Conservation (phyloP, 805 yeast genomes). For the Nakazawaea siamensis region DNA sequence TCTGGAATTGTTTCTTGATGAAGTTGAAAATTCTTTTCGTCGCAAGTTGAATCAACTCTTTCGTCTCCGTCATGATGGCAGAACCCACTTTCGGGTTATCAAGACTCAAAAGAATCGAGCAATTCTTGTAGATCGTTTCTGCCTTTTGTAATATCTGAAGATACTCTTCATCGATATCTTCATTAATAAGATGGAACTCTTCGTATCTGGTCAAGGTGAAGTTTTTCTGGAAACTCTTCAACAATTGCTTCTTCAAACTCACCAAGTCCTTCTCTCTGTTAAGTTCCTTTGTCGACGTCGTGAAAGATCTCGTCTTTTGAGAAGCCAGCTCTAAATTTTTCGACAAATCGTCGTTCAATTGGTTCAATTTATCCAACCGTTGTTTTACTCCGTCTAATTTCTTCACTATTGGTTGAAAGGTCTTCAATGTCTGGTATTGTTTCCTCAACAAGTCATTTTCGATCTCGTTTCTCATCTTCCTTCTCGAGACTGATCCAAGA, state of each 20-base stretch:
- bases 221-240: slow-evolving; percentile 45
- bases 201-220: slow-evolving; percentile 71
- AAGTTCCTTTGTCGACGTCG: slow-evolving; percentile 16
- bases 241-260: slow-evolving; percentile 41
- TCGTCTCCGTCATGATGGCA: slow-evolving; percentile 53
- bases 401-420: slow-evolving; percentile 34
- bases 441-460: slow-evolving; percentile 53
- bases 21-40: slow-evolving; percentile 43
- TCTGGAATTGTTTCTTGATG: slow-evolving; percentile 20
- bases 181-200: slow-evolving; percentile 44
- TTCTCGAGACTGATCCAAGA: slow-evolving; percentile 52
- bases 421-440: slow-evolving; percentile 40
- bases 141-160: slow-evolving; percentile 54
- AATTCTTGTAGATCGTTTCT: slow-evolving; percentile 53
- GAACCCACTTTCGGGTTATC: slow-evolving; percentile 61
- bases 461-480: slow-evolving; percentile 49
- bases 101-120: slow-evolving; percentile 63
- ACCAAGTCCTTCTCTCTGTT: slow-evolving; percentile 25
- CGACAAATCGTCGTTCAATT: slow-evolving; percentile 16
- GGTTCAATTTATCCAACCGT: slow-evolving; percentile 20
- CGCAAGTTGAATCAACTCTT: slow-evolving; percentile 41
- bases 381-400: slow-evolving; percentile 25
- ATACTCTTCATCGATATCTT: slow-evolving; percentile 38
- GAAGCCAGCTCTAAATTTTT: slow-evolving; percentile 20
- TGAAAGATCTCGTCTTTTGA: slow-evolving; percentile 13